These are phyloP conservation scores for Coleophoma crateriformis DNA, from an alignment of 2,329 filamentous ascomycete species.

Conservation along the genomic window DNA sequence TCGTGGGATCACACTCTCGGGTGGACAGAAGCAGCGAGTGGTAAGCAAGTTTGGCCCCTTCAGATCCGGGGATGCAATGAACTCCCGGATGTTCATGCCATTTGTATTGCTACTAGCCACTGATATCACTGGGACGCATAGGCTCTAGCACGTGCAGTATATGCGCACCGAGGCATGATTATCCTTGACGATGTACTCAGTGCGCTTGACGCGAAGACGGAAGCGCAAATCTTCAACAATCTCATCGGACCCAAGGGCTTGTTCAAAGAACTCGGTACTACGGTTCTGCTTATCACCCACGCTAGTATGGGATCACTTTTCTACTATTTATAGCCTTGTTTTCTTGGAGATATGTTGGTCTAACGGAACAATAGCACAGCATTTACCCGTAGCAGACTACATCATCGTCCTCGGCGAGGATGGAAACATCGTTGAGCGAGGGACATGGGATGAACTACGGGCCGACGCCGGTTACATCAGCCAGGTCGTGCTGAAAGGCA, in stretches of 20 bases:
- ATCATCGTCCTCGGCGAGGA: slow-evolving; percentile 26
- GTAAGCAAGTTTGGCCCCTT: slow-evolving; percentile 14
- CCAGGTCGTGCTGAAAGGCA: slow-evolving; percentile 9
- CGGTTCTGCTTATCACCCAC: slow-evolving; percentile 38
- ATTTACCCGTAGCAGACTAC: slow-evolving; percentile 30
- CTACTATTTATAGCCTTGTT: slow-evolving; percentile 6
- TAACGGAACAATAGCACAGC: slow-evolving; percentile 20
- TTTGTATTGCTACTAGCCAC: too few relatives aligned
- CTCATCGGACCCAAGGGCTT: slow-evolving; percentile 35
- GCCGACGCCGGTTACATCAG: slow-evolving; percentile 10
- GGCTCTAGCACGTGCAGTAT: background rate
- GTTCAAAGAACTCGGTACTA: slow-evolving; percentile 28
- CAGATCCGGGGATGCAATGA: too few relatives aligned
- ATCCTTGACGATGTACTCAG: slow-evolving; percentile 42
- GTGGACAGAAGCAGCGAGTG: slow-evolving; percentile 35
- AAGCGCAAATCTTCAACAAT: slow-evolving; percentile 32
- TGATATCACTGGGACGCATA: background rate
- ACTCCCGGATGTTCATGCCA: too few relatives aligned
- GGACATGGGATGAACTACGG: slow-evolving; percentile 21
- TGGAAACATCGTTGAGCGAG: slow-evolving; percentile 26
- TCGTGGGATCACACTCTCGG: slow-evolving; percentile 33
- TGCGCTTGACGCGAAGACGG: slow-evolving; percentile 37
- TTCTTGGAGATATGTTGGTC: background rate
- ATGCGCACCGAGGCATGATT: slow-evolving; percentile 19
- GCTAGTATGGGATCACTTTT: slow-evolving; percentile 27